phyloP scores from a whole-genome alignment of 1,284 basidiomycete genomes.

The Cutaneotrichosporon cutaneum region DNA sequence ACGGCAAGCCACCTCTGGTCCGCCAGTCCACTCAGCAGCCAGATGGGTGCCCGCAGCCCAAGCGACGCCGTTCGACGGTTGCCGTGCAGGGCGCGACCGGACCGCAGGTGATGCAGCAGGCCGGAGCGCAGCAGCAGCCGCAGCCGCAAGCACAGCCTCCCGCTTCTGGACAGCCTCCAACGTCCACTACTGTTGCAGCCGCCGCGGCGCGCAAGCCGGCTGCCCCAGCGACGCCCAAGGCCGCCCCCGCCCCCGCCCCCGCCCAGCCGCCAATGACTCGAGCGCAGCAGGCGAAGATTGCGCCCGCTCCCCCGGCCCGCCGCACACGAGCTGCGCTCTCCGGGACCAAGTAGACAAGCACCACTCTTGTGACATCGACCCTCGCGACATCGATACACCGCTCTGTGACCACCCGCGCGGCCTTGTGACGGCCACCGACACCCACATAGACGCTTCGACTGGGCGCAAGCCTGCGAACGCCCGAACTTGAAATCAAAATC shows the following conservation, averaged over 20 bases:
- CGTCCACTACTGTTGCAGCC: background rate
- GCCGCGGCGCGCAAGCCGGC: background rate
- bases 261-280: constrained; percentile 4
- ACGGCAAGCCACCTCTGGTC: constrained; percentile 38
- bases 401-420: background rate
- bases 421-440: background rate
- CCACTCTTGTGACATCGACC: background rate
- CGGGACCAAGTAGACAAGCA: constrained; percentile 7
- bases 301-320: background rate
- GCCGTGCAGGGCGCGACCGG: constrained; percentile 8
- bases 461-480: background rate
- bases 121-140: background rate
- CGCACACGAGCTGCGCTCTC: background rate
- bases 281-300: background rate
- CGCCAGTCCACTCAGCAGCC: constrained; percentile 37
- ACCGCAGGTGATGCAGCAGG: constrained; percentile 11
- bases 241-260: background rate
- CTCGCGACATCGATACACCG: background rate
- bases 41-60: constrained; percentile 44
- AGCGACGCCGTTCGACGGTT: constrained; percentile 43
- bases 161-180: background rate
- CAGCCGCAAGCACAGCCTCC: background rate
- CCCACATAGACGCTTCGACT: background rate
- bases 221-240: background rate
- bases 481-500: background rate